Base-by-base conservation (phyloP, 2,329 filamentous ascomycete genomes). In the Allantophomopsis cytisporea region DNA sequence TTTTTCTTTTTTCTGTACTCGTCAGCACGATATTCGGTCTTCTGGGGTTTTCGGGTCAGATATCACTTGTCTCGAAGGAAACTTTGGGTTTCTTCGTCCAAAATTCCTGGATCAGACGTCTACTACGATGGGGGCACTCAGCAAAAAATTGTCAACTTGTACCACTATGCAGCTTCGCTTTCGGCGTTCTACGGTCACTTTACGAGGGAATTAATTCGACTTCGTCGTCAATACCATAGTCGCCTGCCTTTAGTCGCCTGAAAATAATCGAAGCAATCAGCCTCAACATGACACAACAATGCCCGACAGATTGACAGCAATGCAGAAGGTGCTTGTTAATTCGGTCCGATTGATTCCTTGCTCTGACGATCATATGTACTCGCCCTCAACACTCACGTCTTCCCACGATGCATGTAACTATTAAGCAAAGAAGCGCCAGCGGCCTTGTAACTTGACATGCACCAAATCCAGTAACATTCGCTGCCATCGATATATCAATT, bases 161-260 rank as follows among this genome's bases (percentile, higher is more conserved):
- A 58, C 50, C 50, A 57, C 38, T 56, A 58, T 54, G 53, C 48
- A 54, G 46, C 50, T 52, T 51, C 50, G 46, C 47, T 47, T 52
- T 50, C 48, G 54, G 45, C 50, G 39, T 44, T 36, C 45, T 50
- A 49, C 49, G 48, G 49, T 48, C 48, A 44, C 44, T 46, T 45
- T 48, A 46, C 43, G 45, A 47, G 48, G 46, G 50, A 41, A 41
- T 50, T 42, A 49, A 28, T 32, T 51, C 50, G 51, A 52, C 53
- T 51, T 51, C 47, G 47, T 55, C 48, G 47, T 28, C 23, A 34
- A 34, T 15, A 17, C n/a, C 31, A 15, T 34, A 14, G 14, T 34
- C 31, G 16, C 16, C 31, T 15, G 16, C 50, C 49, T 52, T 50
- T 55, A 55, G 51, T 51, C 53, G 52, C 50, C 53, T 50, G 48